These are phyloP conservation scores for Kodamaea hsintzibuensis DNA, from an alignment of 805 yeast genomes.

Conservation along the genomic window DNA sequence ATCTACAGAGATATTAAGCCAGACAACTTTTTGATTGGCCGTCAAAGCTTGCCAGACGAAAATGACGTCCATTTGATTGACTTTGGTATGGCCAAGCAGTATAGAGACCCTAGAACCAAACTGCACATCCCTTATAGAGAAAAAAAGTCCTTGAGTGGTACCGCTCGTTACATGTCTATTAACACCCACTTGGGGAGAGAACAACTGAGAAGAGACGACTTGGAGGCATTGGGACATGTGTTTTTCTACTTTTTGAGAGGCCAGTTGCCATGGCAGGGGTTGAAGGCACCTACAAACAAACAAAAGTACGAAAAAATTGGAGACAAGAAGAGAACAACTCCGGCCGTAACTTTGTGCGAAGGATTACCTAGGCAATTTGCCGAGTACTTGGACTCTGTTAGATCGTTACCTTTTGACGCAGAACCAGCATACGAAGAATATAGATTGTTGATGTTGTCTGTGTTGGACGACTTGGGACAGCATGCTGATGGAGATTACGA, in stretches of 20 bases:
- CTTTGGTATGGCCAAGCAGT: constrained; percentile 87
- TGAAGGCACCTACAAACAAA: constrained; percentile 84
- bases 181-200: constrained; percentile 87
- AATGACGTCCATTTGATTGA: constrained; percentile 74
- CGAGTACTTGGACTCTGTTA: constrained; percentile 66
- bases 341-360: constrained; percentile 59
- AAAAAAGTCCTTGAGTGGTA: constrained; percentile 76
- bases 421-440: constrained; percentile 76
- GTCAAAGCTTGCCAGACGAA: constrained; percentile 58
- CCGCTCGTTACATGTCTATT: constrained; percentile 86
- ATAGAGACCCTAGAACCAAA: constrained; percentile 75
- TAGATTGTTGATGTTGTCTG: constrained; percentile 59
- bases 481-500: constrained; percentile 70
- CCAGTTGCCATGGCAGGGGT: constrained; percentile 87
- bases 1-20: constrained; percentile 84
- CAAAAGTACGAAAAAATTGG: constrained; percentile 83
- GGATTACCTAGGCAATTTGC: constrained; percentile 74
- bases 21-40: constrained; percentile 75
- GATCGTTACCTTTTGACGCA: constrained; percentile 73
- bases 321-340: constrained; percentile 71
- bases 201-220: constrained; percentile 80
- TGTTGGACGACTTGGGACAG: constrained; percentile 57
- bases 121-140: constrained; percentile 84
- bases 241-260: constrained; percentile 78
- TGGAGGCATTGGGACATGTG: constrained; percentile 80